Conservation (phyloP, 768 basidiomycete species). For the Boletus reticulatus region DNA sequence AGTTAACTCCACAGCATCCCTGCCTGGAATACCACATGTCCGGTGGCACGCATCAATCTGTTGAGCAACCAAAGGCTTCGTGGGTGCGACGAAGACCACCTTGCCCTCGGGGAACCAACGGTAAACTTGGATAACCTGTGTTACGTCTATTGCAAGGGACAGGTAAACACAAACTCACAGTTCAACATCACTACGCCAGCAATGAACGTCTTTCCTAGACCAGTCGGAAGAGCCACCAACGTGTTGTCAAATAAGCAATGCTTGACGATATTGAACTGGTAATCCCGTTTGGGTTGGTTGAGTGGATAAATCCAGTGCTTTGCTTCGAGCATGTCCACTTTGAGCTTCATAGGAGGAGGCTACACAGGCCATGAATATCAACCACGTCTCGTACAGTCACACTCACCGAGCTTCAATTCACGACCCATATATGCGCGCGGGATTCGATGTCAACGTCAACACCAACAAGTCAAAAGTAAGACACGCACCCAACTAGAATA, state of each 20-base stretch:
- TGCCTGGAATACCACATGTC: constrained; percentile 89
- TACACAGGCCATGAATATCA: constrained; percentile 25
- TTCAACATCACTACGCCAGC: constrained; percentile 97
- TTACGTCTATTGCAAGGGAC: constrained; percentile 1
- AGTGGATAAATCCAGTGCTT: constrained; percentile 91
- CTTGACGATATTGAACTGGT: constrained; percentile 91
- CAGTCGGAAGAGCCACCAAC: constrained; percentile 92
- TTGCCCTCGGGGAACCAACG: constrained; percentile 93
- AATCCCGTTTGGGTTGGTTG: constrained; percentile 85
- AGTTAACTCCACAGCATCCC: constrained; percentile 83
- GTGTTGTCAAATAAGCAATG: constrained; percentile 89
- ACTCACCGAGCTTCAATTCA: constrained; percentile 32
- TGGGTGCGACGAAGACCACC: constrained; percentile 93
- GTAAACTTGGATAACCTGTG: constrained; percentile 53
- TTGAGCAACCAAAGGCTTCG: constrained; percentile 94
- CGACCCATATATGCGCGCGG: not conserved
- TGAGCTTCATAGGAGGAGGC: constrained; percentile 77
- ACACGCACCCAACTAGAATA: constrained; percentile 53
- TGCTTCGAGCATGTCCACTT: constrained; percentile 71
- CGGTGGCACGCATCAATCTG: constrained; percentile 93
- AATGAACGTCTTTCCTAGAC: constrained; percentile 96
- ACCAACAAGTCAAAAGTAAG: not conserved
- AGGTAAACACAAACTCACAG: constrained; percentile 47
- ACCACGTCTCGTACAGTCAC: no score
- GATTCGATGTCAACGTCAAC: constrained; percentile 3